A percentile compares a stretch with the other conserved stretches of the same genome.
phyloP scores from a whole-genome alignment of 768 basidiomycete species.

The Tylopilus subfusipes region DNA sequence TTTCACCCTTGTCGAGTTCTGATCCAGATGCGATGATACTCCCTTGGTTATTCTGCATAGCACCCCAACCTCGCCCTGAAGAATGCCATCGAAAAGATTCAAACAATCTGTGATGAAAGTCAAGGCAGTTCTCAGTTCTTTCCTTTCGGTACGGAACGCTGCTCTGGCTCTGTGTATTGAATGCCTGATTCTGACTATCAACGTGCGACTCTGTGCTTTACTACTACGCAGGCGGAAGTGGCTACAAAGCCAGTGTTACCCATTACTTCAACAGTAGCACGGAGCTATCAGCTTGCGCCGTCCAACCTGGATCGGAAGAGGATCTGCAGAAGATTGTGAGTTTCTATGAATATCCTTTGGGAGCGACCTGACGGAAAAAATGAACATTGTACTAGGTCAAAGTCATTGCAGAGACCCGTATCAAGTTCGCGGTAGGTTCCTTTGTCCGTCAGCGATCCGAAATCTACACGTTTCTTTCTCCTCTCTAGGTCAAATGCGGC shows the following conservation, averaged over 20 bases:
- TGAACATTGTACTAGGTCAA: slow-evolving; percentile 1
- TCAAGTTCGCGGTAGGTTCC: slow-evolving; percentile 12
- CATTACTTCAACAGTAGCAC: slow-evolving; percentile 16
- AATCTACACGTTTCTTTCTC: too few relatives aligned
- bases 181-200: background rate
- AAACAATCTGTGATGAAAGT: background rate
- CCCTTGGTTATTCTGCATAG: background rate
- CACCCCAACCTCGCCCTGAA: background rate
- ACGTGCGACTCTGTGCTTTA: background rate
- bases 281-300: slow-evolving; percentile 4
- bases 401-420: slow-evolving; percentile 1
- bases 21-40: too few relatives aligned
- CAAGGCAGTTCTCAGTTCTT: slow-evolving; percentile 7
- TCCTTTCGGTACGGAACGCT: slow-evolving; percentile 1
- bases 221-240: slow-evolving; percentile 8
- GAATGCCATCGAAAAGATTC: slow-evolving; percentile 2
- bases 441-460: background rate
- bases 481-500: slow-evolving; percentile 31
- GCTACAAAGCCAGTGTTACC: slow-evolving; percentile 10
- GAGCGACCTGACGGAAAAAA: too few relatives aligned
- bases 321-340: slow-evolving; percentile 9
- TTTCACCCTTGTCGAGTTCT: too few relatives aligned
- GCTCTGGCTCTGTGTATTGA: too few relatives aligned
- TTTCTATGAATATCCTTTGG: background rate
- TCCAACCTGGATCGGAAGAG: slow-evolving; percentile 12